Base-by-base conservation (phyloP, 805 yeast genomes). In the Ogataea paraovalis region DNA sequence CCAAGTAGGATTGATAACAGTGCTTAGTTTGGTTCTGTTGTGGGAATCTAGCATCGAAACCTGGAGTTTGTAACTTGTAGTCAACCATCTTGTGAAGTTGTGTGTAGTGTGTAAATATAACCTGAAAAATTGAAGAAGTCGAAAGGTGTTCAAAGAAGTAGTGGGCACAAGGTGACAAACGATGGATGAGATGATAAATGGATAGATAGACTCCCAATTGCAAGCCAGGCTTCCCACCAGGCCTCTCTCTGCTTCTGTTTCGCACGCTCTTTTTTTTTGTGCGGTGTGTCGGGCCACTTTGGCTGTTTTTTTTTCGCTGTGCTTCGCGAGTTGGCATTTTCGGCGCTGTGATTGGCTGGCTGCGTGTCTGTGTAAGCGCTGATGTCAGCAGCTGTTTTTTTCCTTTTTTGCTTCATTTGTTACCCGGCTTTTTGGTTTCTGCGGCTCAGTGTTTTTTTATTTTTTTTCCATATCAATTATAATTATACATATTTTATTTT, bases 1-100 rank as follows among this genome's bases (percentile, higher is more conserved):
- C 99, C 65, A 94, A 89, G 76, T 92, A 94, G 61, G 92, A 80
- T 77, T 92, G 97, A 83, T 92, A 95, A 79, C 98, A 94, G 79
- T 92, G 97, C 76, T 86, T 90, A 64, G 97, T 88, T 75, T 92
- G 99, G 83, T 92, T 92, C 72, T 83, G 91, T 78, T 89, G 82
- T 59, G 99, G 98, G 83, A 91, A 91, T 72, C 97, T 85, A 65
- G 96, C 85, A 71, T 87, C 96, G 75, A 86, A 86, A 52, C 85
- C 86, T 65, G 81, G 83, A 49, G 85, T 82, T 61, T 73, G 78
- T 58, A 80, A 68, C 59, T 78, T 77, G 59, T 72, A 62, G 49
- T 67, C 73, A 49, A 71, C 58, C 73, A 69, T 70, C 16, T 30
- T 42, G 45, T 44, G 34, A 16, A 19, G 25, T 40, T 18, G 33